phyloP scores from a whole-genome alignment of 2,329 filamentous ascomycete genomes.

The Lasiodiplodia sp. region DNA sequence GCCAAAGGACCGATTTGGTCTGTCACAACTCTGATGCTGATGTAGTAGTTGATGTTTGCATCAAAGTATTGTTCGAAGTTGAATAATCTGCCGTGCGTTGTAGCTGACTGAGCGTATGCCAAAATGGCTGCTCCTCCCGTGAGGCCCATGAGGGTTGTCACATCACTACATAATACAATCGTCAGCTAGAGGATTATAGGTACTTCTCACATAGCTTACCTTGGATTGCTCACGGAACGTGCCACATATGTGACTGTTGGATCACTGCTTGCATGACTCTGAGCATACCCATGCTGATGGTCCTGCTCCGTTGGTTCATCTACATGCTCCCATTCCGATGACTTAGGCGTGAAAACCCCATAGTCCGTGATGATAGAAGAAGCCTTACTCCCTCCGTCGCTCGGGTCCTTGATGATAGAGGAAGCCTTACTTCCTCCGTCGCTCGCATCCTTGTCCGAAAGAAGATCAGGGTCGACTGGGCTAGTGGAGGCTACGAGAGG shows the following conservation, averaged over 20 bases:
- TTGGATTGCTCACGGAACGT: background rate
- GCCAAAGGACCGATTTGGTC: background rate
- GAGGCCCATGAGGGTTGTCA: background rate
- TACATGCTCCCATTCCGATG: no score
- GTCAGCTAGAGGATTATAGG: background rate
- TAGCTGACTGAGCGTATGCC: background rate
- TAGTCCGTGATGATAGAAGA: no score
- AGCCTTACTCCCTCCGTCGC: no score
- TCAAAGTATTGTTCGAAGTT: background rate
- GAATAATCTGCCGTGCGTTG: background rate
- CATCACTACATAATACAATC: background rate
- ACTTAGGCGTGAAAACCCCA: no score
- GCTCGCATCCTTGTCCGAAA: no score
- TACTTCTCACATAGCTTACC: background rate
- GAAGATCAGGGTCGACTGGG: no score
- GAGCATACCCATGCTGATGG: no score
- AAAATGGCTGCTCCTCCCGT: background rate
- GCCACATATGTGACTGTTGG: background rate
- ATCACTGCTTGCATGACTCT: no score
- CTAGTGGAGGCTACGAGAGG: background rate
- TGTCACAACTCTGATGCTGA: background rate
- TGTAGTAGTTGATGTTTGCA: background rate
- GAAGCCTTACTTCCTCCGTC: no score
- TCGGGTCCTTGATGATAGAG: no score
- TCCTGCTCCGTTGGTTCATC: no score